Evolutionary conservation across 2,329 filamentous ascomycete genomes (phyloP), one percentile per base, ranked within the genome.

Genomic region (Fusarium verticillioides): DNA sequence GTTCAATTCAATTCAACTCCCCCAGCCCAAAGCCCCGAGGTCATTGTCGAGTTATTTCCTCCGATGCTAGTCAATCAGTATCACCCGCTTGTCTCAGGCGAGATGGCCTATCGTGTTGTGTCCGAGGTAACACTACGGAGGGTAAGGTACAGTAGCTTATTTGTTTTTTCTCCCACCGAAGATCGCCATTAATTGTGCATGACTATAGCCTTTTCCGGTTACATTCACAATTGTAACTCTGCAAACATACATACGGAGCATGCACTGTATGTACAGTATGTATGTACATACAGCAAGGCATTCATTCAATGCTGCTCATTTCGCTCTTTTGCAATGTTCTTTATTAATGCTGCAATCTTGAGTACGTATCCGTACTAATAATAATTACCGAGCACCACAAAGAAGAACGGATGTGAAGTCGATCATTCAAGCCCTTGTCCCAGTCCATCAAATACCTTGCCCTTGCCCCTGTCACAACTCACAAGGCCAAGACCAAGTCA

Each of bases 371-470:
- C 34, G 39, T 69, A 43, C 44, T 43, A 42, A 54, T 28, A 42
- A 40, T 40, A n/a, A 53, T 53, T n/a, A 54, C 23, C 50, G 36
- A 9, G 60, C 42, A 58, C 26, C n/a, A 28, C 44, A n/a, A 12
- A 13, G 10, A 40, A 54, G 50, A 40, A 54, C 18, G 50, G 13
- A 54, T 39, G 34, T 54, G 32, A 40, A 66, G 68, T 46, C 69
- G 70, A 73, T 73, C 70, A 73, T 59, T 56, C 59, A 49, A 34
- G 58, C 65, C 66, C 66, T 43, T 65, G 67, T 64, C 65, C 65
- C 40, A 59, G 60, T 42, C 65, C 44, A 34, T 66, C 61, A 62
- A 32, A 59, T 66, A 47, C 44, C 44, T 52, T 60, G 40, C 39
- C 65, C 30, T 36, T 58, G 54, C 42, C 58, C 49, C 23, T 61